Conservation (phyloP, 2,329 filamentous ascomycete genomes). For the Talaromyces marneffei region DNA sequence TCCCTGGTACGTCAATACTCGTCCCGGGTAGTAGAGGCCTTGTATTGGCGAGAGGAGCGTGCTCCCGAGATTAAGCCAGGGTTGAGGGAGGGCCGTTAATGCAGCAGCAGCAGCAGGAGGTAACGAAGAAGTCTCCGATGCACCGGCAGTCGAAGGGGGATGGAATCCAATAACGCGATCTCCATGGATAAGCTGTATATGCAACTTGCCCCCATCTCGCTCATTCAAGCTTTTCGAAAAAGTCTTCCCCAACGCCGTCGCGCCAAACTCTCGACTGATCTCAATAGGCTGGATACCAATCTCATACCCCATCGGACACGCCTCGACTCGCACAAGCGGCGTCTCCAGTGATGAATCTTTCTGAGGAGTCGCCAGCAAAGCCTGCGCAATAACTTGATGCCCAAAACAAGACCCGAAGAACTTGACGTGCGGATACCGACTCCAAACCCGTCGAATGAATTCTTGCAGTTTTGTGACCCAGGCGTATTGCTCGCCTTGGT, state of each 20-base stretch:
- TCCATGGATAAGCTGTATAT: slow-evolving; percentile 31
- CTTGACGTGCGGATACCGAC: slow-evolving; percentile 24
- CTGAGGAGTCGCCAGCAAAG: slow-evolving; percentile 19
- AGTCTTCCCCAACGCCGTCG: slow-evolving; percentile 14
- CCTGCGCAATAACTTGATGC: slow-evolving; percentile 28
- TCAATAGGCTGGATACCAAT: slow-evolving; percentile 26
- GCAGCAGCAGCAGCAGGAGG: background rate
- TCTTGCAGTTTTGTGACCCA: slow-evolving; percentile 26
- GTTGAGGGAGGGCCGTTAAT: slow-evolving; percentile 15
- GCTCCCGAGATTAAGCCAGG: slow-evolving; percentile 28
- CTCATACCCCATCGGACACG: slow-evolving; percentile 23
- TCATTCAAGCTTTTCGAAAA: background rate
- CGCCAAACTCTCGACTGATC: slow-evolving; percentile 20
- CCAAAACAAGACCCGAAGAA: slow-evolving; percentile 32
- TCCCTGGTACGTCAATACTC: slow-evolving; percentile 29
- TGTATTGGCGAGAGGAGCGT: slow-evolving; percentile 25
- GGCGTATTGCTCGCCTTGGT: slow-evolving; percentile 20
- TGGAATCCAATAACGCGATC: slow-evolving; percentile 24
- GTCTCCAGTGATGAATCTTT: background rate
- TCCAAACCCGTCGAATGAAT: slow-evolving; percentile 25
- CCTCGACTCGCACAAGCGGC: slow-evolving; percentile 17
- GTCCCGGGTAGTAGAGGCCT: slow-evolving; percentile 25
- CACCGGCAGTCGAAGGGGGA: background rate
- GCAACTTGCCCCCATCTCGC: slow-evolving; percentile 15
- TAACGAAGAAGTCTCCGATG: background rate